These are phyloP conservation scores for Scutellaria barbata DNA, from an alignment of 257 asterid genomes.

Conservation along the genomic window DNA sequence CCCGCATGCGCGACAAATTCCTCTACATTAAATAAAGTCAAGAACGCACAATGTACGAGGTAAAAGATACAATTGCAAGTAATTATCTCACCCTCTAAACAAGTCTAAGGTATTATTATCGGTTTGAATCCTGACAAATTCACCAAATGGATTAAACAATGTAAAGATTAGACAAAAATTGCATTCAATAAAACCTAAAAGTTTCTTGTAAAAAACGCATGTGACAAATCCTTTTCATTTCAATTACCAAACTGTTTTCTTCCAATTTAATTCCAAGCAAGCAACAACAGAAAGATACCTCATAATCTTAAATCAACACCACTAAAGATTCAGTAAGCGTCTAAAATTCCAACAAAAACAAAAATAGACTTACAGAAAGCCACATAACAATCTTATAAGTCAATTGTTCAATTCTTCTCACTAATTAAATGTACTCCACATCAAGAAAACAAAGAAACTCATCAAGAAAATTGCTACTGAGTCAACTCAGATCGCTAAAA, in stretches of 20 bases:
- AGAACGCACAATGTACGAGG: conserved; percentile 48
- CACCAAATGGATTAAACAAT: neutral
- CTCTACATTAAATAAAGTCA: conserved; percentile 72
- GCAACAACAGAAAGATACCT: conserved; percentile 17
- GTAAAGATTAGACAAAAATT: conserved; percentile 2
- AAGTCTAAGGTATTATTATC: conserved; percentile 17
- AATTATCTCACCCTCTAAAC: conserved; percentile 11
- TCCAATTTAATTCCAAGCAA: conserved; percentile 22
- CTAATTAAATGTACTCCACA: neutral
- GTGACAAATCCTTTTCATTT: neutral
- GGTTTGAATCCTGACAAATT: neutral
- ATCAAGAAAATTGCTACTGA: neutral
- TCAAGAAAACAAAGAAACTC: conserved; percentile 18
- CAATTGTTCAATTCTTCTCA: conserved; percentile 20
- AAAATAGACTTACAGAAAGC: conserved; percentile 1
- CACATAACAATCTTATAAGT: neutral
- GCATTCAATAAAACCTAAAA: neutral
- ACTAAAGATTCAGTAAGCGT: conserved; percentile 5
- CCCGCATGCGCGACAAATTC: conserved; percentile 99
- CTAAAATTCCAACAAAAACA: conserved; percentile 3
- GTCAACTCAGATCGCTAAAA: conserved; percentile 41
- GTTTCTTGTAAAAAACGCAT: neutral
- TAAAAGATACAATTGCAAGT: conserved; percentile 16
- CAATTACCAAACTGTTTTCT: neutral
- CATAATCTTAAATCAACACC: conserved; percentile 24